Conservation (phyloP, 805 yeast species). For the Maudiozyma turicensis region DNA sequence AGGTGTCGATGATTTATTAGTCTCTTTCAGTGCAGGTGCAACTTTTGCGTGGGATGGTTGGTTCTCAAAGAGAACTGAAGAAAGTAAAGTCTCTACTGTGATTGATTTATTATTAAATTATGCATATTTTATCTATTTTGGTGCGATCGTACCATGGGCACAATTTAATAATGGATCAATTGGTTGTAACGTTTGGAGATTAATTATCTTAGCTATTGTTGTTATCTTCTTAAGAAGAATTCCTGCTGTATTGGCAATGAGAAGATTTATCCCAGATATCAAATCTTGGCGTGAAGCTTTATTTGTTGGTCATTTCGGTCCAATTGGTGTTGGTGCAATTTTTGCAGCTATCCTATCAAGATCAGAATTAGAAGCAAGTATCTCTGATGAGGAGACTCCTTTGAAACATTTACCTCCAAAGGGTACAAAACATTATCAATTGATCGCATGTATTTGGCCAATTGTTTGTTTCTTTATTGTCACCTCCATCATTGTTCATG, state of each 20-base stretch:
- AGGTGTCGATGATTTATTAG: conserved; percentile 83
- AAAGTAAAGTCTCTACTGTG: conserved; percentile 81
- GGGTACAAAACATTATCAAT: conserved; percentile 44
- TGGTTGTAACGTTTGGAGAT: conserved; percentile 72
- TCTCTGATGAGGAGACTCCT: conserved; percentile 48
- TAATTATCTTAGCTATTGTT: conserved; percentile 63
- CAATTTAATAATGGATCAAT: conserved; percentile 51
- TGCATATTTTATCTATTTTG: conserved; percentile 82
- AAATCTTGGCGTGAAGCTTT: conserved; percentile 89
- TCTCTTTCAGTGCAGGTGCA: conserved; percentile 87
- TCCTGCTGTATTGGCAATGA: conserved; percentile 68
- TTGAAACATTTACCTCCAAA: conserved; percentile 37
- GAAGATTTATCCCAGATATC: conserved; percentile 77
- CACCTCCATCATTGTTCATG: conserved; percentile 80
- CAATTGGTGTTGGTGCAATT: conserved; percentile 90
- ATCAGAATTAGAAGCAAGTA: conserved; percentile 50
- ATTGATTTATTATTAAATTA: conserved; percentile 75
- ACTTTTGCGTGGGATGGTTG: conserved; percentile 93
- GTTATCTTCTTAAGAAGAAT: conserved; percentile 68
- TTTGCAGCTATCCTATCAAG: conserved; percentile 77
- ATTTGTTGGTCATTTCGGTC: conserved; percentile 93
- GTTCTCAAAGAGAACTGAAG: conserved; percentile 75
- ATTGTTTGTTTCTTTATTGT: conserved; percentile 70
- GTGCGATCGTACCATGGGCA: conserved; percentile 85
- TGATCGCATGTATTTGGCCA: conserved; percentile 70